Evolutionary conservation across 495 filamentous ascomycete genomes (phyloP), one percentile per base, ranked within the genome.

Genomic region (Amniculicola lignicola): DNA sequence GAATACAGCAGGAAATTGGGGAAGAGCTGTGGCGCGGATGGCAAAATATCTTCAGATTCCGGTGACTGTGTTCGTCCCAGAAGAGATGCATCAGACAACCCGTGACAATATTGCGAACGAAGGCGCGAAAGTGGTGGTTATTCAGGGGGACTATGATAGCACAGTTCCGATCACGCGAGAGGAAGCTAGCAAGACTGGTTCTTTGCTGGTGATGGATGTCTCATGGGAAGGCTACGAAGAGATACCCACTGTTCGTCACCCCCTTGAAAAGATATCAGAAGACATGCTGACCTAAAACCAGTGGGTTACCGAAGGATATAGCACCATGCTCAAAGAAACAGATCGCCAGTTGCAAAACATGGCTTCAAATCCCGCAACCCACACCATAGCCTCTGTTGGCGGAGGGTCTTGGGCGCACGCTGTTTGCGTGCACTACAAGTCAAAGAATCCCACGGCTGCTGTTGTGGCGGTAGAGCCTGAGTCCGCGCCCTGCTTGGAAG

Each of bases 291-390:
- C 41, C n/a, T n/a, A 2, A 1, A 40, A n/a, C 9, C 31, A 78
- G 62, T 88, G 84, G 84, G 83, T 89, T 23, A 80, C 86, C 1
- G 83, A 88, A 12, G 86, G 86, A 4, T 90, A 90, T 61, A 75
- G 73, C 11, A 87, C 84, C 0, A 81, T 88, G 79, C 71, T 88
- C 59, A 47, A 63, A 3, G 86, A 90, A 65, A 70, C 75, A 3
- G 83, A 87, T 22, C 66, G 70, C 7, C 81, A 86, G 58, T 54
- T 84, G 22, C 29, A 36, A 47, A 45, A 24, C 2, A 44, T 56
- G 27, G 28, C 41, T 3, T 70, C 60, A 3, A 57, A 69, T 16
- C 19, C 62, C 3, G 66, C 68, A 3, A 76, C 59, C 15, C 61
- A 77, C 19, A 72, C 77, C 47, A 60, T 88, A 14, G 76, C 75